Evolutionary conservation across 768 basidiomycete genomes (phyloP).

Genomic region (Calocybe gangraenosa): DNA sequence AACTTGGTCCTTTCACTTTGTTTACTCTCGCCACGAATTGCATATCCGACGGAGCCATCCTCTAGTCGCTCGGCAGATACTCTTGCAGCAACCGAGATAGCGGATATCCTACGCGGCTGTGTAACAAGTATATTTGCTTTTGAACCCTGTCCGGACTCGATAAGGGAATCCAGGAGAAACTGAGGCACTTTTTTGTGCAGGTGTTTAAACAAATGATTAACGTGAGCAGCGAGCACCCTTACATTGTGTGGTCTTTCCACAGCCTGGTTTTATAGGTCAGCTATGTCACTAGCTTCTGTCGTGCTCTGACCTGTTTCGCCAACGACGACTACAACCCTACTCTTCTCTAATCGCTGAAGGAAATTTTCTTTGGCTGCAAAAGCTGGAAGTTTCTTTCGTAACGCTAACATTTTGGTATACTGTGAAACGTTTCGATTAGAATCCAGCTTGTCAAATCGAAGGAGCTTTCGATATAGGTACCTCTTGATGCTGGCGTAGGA

Average conservation of each 20-base stretch:
- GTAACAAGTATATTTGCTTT: conserved; percentile 77
- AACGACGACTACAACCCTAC: conserved; percentile 76
- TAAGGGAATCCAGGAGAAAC: conserved; percentile 83
- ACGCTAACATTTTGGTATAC: conserved; percentile 54
- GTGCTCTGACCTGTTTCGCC: conserved; percentile 76
- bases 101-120: conserved; percentile 86
- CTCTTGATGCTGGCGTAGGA: conserved; percentile 34
- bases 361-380: conserved; percentile 66
- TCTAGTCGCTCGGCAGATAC: conserved; percentile 78
- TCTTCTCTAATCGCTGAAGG: conserved; percentile 48
- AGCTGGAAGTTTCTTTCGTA: conserved; percentile 68
- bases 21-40: conserved; percentile 83
- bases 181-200: conserved; percentile 56
- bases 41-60: conserved; percentile 82
- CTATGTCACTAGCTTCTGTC: not conserved
- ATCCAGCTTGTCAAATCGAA: not conserved
- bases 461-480: conserved; percentile 16
- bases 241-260: conserved; percentile 91
- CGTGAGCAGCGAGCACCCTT: conserved; percentile 15
- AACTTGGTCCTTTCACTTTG: conserved; percentile 64
- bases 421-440: conserved; percentile 20
- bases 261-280: conserved; percentile 40
- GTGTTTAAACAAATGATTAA: not conserved
- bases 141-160: conserved; percentile 54
- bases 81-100: conserved; percentile 82